phyloP scores from a whole-genome alignment of 768 basidiomycete species.

The Lentinus tigrinus region DNA sequence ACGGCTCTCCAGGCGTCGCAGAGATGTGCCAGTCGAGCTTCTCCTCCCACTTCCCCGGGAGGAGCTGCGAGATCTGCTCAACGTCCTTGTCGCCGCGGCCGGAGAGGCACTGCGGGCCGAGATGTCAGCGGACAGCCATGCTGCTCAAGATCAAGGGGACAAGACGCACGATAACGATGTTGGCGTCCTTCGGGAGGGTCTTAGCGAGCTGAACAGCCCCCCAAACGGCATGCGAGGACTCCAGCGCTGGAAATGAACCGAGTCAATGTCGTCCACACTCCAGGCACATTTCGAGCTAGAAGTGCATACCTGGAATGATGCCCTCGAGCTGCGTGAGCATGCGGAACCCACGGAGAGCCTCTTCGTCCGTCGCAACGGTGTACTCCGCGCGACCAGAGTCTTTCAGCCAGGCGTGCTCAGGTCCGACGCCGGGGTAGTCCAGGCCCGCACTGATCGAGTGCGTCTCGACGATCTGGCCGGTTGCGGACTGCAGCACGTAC shows the following conservation, averaged over 20 bases:
- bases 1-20: not conserved
- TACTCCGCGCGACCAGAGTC: conserved; percentile 94
- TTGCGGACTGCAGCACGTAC: conserved; percentile 85
- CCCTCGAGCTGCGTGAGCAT: conserved; percentile 91
- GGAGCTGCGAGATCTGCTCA: conserved; percentile 91
- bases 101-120: conserved; percentile 68
- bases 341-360: conserved; percentile 90
- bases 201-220: conserved; percentile 83
- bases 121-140: not conserved
- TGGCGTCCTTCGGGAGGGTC: conserved; percentile 76
- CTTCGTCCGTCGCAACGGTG: conserved; percentile 88
- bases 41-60: conserved; percentile 94
- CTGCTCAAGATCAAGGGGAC: not conserved
- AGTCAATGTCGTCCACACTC: not conserved
- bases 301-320: conserved; percentile 83
- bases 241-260: conserved; percentile 58
- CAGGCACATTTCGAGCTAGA: not conserved
- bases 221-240: conserved; percentile 97
- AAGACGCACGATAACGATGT: conserved; percentile 84
- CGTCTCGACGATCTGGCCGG: conserved; percentile 95
- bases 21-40: conserved; percentile 72
- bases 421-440: no score
- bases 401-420: no score
- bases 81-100: conserved; percentile 99
- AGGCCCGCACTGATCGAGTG: conserved; percentile 96